Percentiles rank a stretch among this genome's conserved stretches.
These are phyloP conservation scores for Yarrowia sp. DNA, from an alignment of 805 yeast genomes.

Conservation along the genomic window DNA sequence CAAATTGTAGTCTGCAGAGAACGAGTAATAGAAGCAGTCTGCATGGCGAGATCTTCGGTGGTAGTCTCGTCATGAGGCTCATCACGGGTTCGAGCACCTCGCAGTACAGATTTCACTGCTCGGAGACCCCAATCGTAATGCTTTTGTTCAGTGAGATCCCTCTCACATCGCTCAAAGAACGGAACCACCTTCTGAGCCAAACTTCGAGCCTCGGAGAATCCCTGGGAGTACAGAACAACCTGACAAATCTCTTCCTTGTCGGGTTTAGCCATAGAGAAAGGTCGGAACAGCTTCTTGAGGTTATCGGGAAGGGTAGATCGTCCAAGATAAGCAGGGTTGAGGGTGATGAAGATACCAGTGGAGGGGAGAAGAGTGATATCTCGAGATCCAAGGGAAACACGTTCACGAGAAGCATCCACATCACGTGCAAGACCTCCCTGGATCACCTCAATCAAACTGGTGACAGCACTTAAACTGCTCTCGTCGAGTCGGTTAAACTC, in stretches of 20 bases:
- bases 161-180: constrained; percentile 59
- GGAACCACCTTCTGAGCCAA: constrained; percentile 61
- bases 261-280: constrained; percentile 75
- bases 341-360: constrained; percentile 80
- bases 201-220: constrained; percentile 59
- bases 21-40: constrained; percentile 52
- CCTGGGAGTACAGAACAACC: constrained; percentile 74
- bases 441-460: constrained; percentile 77
- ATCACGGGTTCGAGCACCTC: constrained; percentile 53
- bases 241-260: constrained; percentile 73
- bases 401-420: constrained; percentile 5
- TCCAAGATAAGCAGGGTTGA: constrained; percentile 90
- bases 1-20: constrained; percentile 67
- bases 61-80: background rate
- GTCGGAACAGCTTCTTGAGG: constrained; percentile 76
- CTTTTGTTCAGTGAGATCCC: constrained; percentile 57
- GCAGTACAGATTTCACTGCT: constrained; percentile 72
- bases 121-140: constrained; percentile 94
- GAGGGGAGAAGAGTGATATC: constrained; percentile 41
- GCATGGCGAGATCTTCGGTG: constrained; percentile 8
- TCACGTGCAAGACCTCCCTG: constrained; percentile 51
- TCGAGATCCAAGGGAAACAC: constrained; percentile 11
- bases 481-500: constrained; percentile 85
- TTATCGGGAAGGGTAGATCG: constrained; percentile 86
- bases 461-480: constrained; percentile 78